Conservation (phyloP, 2,329 filamentous ascomycete genomes). For the Diaporthe citriasiana region DNA sequence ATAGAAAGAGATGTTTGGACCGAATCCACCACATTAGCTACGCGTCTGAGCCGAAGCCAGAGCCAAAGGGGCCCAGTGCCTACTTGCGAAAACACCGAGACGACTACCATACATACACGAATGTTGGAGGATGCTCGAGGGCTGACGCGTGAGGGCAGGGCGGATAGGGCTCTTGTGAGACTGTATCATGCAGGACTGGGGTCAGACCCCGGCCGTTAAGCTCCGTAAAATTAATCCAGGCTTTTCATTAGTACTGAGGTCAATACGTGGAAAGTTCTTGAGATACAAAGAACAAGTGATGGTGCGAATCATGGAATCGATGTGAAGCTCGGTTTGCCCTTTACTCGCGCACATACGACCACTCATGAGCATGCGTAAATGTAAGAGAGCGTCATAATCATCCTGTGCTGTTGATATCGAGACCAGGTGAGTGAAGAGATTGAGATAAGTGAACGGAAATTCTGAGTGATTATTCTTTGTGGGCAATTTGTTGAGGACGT, state of each 20-base stretch:
- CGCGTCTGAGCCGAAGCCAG: background rate
- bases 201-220: background rate
- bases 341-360: no score
- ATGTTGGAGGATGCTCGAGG: constrained; percentile 8
- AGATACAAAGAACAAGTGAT: no score
- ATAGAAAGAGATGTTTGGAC: background rate
- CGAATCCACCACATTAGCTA: background rate
- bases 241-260: background rate
- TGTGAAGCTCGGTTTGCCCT: no score
- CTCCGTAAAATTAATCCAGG: background rate
- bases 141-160: background rate
- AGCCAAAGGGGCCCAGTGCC: background rate
- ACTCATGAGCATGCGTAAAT: background rate
- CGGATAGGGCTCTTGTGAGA: background rate
- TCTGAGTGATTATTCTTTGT: background rate
- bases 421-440: background rate
- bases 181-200: constrained; percentile 5
- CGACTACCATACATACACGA: background rate
- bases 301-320: no score
- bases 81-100: background rate
- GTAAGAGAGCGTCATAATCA: background rate
- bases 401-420: background rate
- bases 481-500: background rate
- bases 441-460: background rate
- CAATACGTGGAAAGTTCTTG: no score